Evolutionary conservation across 1,284 basidiomycete genomes (phyloP).

Genomic region (Microbotryum scabiosae): DNA sequence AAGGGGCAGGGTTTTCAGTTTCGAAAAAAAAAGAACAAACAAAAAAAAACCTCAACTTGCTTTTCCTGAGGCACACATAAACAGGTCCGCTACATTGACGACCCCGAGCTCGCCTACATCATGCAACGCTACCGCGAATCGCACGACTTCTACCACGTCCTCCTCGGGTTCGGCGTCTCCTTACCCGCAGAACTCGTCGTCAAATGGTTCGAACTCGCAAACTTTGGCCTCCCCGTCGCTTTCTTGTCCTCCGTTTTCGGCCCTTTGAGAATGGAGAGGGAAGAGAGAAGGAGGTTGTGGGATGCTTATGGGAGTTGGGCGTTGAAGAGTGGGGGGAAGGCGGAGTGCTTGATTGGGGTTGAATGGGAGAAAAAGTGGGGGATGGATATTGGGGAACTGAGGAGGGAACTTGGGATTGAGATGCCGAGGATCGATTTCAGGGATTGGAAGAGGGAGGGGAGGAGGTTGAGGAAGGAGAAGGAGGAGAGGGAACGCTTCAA

Average conservation of each 20-base stretch:
- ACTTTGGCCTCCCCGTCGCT: constrained; percentile 84
- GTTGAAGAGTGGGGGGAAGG: constrained; percentile 59
- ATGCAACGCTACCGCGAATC: constrained; percentile 98
- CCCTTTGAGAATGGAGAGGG: constrained; percentile 45
- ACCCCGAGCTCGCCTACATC: constrained; percentile 88
- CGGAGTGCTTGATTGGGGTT: constrained; percentile 69
- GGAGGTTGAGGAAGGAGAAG: constrained; percentile 37
- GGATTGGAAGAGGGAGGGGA: constrained; percentile 40
- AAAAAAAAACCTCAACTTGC: constrained; percentile 13
- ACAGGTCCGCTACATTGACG: constrained; percentile 89
- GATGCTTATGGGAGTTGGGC: constrained; percentile 86
- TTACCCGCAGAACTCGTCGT: constrained; percentile 90
- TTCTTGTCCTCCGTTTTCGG: constrained; percentile 70
- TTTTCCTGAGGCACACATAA: background rate
- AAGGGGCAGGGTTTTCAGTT: too few relatives aligned
- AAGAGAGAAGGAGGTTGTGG: constrained; percentile 51
- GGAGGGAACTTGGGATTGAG: constrained; percentile 65
- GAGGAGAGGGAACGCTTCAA: too few relatives aligned
- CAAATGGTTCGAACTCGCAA: constrained; percentile 91
- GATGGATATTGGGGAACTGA: constrained; percentile 68
- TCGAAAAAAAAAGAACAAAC: constrained; percentile 13
- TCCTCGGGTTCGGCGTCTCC: constrained; percentile 77
- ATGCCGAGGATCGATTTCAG: constrained; percentile 43
- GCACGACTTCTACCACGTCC: constrained; percentile 91
- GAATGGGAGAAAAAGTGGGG: constrained; percentile 96